Percentiles rank a stretch among this genome's conserved stretches.
These are phyloP conservation scores for Trichoderma harzianum DNA, from an alignment of 2,329 filamentous ascomycete species.

Conservation along the genomic window DNA sequence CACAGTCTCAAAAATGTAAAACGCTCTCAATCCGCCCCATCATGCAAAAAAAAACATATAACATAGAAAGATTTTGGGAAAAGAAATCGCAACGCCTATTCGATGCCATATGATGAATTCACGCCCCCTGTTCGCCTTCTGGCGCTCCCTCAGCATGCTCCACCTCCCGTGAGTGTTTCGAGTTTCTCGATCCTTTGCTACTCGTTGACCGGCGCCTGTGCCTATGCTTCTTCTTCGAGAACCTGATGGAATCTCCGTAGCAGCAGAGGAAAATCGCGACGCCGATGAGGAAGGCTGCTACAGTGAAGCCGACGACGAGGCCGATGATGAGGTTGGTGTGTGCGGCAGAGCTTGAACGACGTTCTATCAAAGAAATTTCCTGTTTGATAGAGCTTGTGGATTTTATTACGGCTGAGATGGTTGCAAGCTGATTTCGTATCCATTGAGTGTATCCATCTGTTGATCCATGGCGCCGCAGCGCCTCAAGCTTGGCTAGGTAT, in stretches of 20 bases:
- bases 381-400: not conserved
- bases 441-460: not conserved
- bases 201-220: conserved; percentile 24
- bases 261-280: conserved; percentile 38
- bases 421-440: not conserved
- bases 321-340: conserved; percentile 43
- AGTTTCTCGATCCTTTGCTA: conserved; percentile 37
- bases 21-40: not conserved
- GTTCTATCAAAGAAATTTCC: not conserved
- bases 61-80: not conserved
- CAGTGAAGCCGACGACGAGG: conserved; percentile 40
- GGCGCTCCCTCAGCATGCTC: not conserved
- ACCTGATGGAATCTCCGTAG: conserved; percentile 39
- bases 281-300: conserved; percentile 39
- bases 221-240: conserved; percentile 28
- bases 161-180: conserved; percentile 27
- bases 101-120: not conserved
- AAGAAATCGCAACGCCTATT: not conserved
- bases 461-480: not conserved
- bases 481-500: conserved; percentile 3
- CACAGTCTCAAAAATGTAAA: not conserved
- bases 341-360: conserved; percentile 25
- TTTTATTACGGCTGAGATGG: not conserved
- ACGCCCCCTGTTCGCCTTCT: not conserved
- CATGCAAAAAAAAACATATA: not conserved